phyloP scores from a whole-genome alignment of 495 filamentous ascomycete species.

The Hypoxylon intermedium region DNA sequence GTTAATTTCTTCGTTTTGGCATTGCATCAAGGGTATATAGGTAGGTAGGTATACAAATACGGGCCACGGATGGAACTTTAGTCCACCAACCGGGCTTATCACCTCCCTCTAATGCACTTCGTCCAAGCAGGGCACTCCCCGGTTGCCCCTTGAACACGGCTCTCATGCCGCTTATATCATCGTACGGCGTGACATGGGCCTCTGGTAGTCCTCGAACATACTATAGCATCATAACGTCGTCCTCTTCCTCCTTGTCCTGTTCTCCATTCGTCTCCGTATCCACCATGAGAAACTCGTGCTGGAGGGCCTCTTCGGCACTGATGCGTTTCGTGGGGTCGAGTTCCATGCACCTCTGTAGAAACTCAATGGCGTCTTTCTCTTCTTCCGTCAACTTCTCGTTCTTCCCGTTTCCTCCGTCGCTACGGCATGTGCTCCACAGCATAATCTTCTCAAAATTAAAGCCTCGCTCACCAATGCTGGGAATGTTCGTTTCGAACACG shows the following conservation, averaged over 20 bases:
- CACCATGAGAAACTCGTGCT: constrained; percentile 74
- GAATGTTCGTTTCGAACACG: constrained; percentile 88
- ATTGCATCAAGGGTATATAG: neutral
- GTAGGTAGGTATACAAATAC: neutral
- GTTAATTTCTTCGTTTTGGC: too few species aligned
- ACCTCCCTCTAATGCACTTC: neutral
- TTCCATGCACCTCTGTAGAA: constrained; percentile 73
- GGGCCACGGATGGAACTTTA: neutral
- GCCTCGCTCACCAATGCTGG: constrained; percentile 83
- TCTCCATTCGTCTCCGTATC: constrained; percentile 35
- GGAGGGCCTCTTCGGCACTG: constrained; percentile 72
- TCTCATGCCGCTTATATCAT: too few species aligned
- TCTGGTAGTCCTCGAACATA: too few species aligned
- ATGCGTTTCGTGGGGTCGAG: constrained; percentile 74
- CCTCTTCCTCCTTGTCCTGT: constrained; percentile 8
- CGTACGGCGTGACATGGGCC: too few species aligned
- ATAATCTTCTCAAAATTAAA: constrained; percentile 90
- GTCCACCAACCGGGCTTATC: too few species aligned
- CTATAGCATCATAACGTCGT: constrained; percentile 45
- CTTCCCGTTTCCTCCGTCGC: constrained; percentile 51
- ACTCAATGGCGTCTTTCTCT: constrained; percentile 70
- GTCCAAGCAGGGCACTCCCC: neutral
- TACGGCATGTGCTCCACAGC: constrained; percentile 81
- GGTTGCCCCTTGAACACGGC: neutral
- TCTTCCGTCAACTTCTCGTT: constrained; percentile 59